Percentiles rank a stretch among this genome's conserved stretches.
These are phyloP conservation scores for Ceratorhiza oryzae-sativae DNA, from an alignment of 1,284 basidiomycete genomes.

Conservation along the genomic window DNA sequence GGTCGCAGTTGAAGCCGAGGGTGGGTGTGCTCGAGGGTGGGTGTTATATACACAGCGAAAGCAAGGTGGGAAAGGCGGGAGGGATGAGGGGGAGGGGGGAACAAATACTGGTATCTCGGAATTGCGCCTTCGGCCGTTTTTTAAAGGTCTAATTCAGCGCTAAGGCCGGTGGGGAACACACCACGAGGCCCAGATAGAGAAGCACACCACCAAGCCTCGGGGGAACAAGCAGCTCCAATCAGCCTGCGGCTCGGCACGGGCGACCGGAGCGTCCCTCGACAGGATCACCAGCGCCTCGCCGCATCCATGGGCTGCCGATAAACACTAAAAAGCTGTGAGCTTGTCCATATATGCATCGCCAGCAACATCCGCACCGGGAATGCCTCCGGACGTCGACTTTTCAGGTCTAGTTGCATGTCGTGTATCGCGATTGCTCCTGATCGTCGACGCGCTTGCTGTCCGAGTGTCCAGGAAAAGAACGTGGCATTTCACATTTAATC, in stretches of 20 bases:
- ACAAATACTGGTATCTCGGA: conserved; percentile 20
- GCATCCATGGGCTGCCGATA: not conserved
- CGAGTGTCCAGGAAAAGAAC: conserved; percentile 4
- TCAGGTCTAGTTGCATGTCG: not conserved
- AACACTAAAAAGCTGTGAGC: not conserved
- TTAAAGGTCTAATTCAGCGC: conserved; percentile 3
- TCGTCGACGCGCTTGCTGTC: not conserved
- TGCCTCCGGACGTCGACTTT: not conserved
- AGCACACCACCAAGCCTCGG: conserved; percentile 14
- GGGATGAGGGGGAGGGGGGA: conserved; percentile 10
- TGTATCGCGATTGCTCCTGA: not conserved
- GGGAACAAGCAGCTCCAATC: conserved; percentile 25
- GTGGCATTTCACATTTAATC: conserved; percentile 2
- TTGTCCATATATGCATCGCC: not conserved
- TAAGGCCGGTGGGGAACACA: conserved; percentile 11
- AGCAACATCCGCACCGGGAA: not conserved
- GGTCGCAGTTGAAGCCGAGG: conserved; percentile 18
- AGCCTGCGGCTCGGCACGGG: conserved; percentile 14
- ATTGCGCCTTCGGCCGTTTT: conserved; percentile 27
- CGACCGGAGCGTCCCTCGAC: conserved; percentile 18
- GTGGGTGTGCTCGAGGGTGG: too few species aligned
- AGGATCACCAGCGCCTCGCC: not conserved
- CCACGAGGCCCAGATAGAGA: conserved; percentile 36
- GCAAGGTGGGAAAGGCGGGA: conserved; percentile 6
- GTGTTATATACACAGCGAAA: conserved; percentile 19